These are phyloP conservation scores for Cladosporium sphaerospermum DNA, from an alignment of 2,329 filamentous ascomycete species.

Conservation along the genomic window DNA sequence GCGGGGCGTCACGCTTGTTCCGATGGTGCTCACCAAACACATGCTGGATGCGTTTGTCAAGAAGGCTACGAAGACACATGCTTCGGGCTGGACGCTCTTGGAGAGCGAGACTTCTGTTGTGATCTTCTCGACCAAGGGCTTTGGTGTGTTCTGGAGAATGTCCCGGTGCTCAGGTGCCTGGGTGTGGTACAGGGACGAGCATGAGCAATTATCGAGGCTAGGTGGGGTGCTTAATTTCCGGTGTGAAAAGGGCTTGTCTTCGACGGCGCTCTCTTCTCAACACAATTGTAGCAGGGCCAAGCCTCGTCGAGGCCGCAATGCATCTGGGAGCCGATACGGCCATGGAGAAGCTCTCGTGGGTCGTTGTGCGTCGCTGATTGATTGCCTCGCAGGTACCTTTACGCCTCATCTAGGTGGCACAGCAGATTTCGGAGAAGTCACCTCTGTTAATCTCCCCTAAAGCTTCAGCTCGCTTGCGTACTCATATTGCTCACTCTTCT, in stretches of 20 bases:
- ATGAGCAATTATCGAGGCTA: neutral
- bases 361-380: neutral
- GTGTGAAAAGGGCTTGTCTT: neutral
- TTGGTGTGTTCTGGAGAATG: too few species aligned
- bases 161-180: too few species aligned
- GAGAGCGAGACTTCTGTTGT: too few species aligned
- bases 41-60: too few species aligned
- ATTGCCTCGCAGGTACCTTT: neutral
- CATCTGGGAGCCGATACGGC: neutral
- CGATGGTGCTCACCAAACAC: too few species aligned
- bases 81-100: too few species aligned
- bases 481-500: constrained; percentile 1
- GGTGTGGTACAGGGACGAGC: too few species aligned
- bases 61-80: too few species aligned
- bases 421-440: constrained; percentile 1
- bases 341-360: neutral
- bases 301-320: neutral
- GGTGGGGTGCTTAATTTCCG: neutral
- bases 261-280: neutral
- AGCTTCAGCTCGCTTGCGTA: constrained; percentile 2
- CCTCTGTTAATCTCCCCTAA: neutral
- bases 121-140: too few species aligned
- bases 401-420: neutral
- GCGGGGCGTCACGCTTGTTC: too few species aligned
- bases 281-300: neutral